Percentiles rank a stretch among this genome's conserved stretches.
Evolutionary conservation across 768 basidiomycete genomes (phyloP).

Genomic region (Auricularia auricula-judae): DNA sequence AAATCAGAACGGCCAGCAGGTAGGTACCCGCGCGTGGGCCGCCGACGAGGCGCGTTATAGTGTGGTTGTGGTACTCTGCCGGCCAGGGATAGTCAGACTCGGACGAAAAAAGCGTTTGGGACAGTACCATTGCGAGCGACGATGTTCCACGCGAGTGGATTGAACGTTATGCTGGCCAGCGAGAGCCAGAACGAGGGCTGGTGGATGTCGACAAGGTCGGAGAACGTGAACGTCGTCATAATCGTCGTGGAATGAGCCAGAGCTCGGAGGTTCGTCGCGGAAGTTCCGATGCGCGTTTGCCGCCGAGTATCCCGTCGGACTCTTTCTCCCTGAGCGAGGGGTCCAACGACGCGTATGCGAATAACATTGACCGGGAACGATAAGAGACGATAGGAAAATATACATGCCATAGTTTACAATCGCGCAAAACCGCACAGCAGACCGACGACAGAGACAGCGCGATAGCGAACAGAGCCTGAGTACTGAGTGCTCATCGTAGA

Average conservation of each 20-base stretch:
- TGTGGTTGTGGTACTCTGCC: slow-evolving; percentile 71
- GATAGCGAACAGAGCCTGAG: too few species aligned
- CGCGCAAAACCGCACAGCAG: slow-evolving; percentile 24
- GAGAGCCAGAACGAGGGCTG: slow-evolving; percentile 57
- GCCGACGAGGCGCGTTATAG: slow-evolving; percentile 73
- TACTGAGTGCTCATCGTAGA: too few species aligned
- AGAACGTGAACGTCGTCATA: slow-evolving; percentile 44
- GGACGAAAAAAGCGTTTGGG: not conserved
- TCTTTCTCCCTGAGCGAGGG: too few species aligned
- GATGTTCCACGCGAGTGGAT: slow-evolving; percentile 93
- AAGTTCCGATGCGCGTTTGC: slow-evolving; percentile 27
- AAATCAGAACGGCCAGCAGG: slow-evolving; percentile 74
- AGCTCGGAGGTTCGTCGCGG: slow-evolving; percentile 37
- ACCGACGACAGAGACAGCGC: too few species aligned
- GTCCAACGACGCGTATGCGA: too few species aligned
- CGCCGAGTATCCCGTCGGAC: slow-evolving; percentile 16
- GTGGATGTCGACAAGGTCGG: slow-evolving; percentile 43
- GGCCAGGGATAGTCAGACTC: not conserved
- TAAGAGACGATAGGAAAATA: too few species aligned
- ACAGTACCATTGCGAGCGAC: slow-evolving; percentile 78
- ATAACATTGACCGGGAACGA: too few species aligned
- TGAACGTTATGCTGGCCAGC: slow-evolving; percentile 69
- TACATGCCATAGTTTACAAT: slow-evolving; percentile 21
- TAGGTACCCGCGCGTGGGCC: slow-evolving; percentile 74
- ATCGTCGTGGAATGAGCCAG: slow-evolving; percentile 16